Evolutionary conservation across 768 basidiomycete species (phyloP), one percentile per base, ranked within the genome.

Genomic region (Boletus barrowsii): DNA sequence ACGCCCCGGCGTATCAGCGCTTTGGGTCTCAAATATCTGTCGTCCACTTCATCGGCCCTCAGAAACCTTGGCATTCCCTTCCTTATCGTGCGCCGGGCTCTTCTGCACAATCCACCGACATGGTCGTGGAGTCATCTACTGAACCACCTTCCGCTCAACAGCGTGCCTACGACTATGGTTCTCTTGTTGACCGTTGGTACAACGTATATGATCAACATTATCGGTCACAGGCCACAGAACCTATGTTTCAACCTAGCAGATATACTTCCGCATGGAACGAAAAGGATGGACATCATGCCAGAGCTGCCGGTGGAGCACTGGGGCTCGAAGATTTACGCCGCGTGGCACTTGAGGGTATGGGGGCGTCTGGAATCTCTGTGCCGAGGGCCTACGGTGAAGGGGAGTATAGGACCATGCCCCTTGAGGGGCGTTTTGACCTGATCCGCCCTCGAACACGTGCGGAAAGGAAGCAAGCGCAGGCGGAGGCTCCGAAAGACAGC

Each of bases 1-100:
- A 98, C 74, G 93, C 94, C 6, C 97, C 97, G 53, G 97, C 97
- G 13, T 98, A 97, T 70, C 86, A 89, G 68, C 89, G 95, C 39
- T 98, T 89, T 65, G 94, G 93, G 33, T 83, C 89, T 42, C 79
- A 87, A 62, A 95, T 95, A 69, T 83, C 84, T 44, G 86, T 84
- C 53, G 81, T 97, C 55, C 94, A 98, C 71, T 98, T 97, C 65
- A 98, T 98, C 61, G 96, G 96, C 15, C 80, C 84, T n/a, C 83
- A 91, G 71, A 99, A 99, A 73, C 96, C 97, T 14, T 99, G 97
- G 96, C 78, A 84, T 47, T 81, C 84, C 17, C 76, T 93, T 47
- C 69, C 82, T 44, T 84, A 79, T 69, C 86, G 92, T 32, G 76
- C 85, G 10, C 85, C 90, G 1, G 82, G 77, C 35, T 73, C 77